These are phyloP conservation scores for Coelastrella sp. DNA, from an alignment of 139 green algal species.

Conservation along the genomic window DNA sequence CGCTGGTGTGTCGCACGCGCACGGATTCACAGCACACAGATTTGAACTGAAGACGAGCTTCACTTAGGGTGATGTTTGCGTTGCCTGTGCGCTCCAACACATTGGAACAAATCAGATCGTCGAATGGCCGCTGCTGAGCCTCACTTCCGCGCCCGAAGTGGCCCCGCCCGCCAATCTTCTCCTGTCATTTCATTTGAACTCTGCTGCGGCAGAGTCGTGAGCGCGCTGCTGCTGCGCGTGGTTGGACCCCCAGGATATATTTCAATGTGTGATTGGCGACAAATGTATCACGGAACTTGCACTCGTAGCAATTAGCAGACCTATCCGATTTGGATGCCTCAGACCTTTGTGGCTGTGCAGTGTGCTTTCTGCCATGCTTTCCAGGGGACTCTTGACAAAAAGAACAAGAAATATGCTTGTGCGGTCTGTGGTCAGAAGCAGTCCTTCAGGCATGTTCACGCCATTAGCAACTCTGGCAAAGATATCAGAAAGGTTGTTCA, in stretches of 20 bases:
- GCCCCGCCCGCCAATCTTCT: background rate
- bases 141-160: background rate
- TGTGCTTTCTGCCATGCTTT: slow-evolving; percentile 28
- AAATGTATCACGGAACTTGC: background rate
- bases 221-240: too few species aligned
- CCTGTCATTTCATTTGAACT: background rate
- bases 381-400: slow-evolving; percentile 15
- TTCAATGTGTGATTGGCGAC: too few species aligned
- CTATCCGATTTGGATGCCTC: slow-evolving; percentile 2
- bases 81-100: too few species aligned
- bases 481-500: slow-evolving; percentile 15
- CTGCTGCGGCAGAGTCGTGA: too few species aligned
- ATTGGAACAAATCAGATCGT: background rate
- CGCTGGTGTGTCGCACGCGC: background rate
- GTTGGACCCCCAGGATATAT: too few species aligned
- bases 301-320: background rate
- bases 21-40: too few species aligned
- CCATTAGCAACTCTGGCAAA: slow-evolving; percentile 20
- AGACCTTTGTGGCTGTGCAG: slow-evolving; percentile 20
- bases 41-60: too few species aligned
- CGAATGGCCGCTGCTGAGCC: background rate
- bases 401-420: slow-evolving; percentile 20
- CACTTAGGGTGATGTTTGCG: too few species aligned
- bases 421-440: slow-evolving; percentile 27
- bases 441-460: slow-evolving; percentile 10